Conservation (phyloP, 257 asterid genomes). For the Oldenlandia corymbosa region DNA sequence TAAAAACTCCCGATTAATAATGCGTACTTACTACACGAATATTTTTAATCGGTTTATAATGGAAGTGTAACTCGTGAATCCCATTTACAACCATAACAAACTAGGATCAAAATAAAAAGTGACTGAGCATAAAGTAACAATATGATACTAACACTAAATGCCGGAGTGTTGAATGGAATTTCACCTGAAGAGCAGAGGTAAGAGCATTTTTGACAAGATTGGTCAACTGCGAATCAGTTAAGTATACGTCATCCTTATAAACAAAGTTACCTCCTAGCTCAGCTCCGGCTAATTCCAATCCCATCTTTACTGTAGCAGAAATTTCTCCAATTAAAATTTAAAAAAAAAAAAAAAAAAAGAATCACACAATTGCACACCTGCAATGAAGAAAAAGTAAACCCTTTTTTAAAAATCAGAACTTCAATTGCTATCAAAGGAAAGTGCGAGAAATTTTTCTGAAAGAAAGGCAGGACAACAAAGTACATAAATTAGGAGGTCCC, state of each 20-base stretch:
- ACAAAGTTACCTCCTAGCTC: conserved; percentile 21
- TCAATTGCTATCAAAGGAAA: neutral
- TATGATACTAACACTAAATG: too few species aligned
- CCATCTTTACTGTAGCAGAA: conserved; percentile 43
- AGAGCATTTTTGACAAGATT: conserved; percentile 59
- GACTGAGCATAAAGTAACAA: neutral
- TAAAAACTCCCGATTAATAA: too few species aligned
- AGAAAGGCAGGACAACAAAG: neutral
- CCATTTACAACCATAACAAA: too few species aligned
- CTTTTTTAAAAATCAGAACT: neutral
- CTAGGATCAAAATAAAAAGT: too few species aligned
- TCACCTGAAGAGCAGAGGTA: conserved; percentile 52
- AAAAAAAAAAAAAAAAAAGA: too few species aligned
- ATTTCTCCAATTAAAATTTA: too few species aligned
- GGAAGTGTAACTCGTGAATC: too few species aligned
- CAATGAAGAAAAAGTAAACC: neutral
- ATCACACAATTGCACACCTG: neutral
- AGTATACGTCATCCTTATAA: conserved; percentile 39
- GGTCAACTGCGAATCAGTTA: conserved; percentile 56
- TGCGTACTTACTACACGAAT: too few species aligned
- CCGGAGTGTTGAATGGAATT: neutral
- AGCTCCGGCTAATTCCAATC: conserved; percentile 26
- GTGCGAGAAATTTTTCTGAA: too few species aligned
- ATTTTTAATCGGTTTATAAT: too few species aligned
- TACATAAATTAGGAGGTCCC: neutral